Percentiles rank a stretch among this genome's conserved stretches.
Evolutionary conservation across 176 grass and related monocot species (phyloP).

Genomic region (Bolboschoenus planiculmis): DNA sequence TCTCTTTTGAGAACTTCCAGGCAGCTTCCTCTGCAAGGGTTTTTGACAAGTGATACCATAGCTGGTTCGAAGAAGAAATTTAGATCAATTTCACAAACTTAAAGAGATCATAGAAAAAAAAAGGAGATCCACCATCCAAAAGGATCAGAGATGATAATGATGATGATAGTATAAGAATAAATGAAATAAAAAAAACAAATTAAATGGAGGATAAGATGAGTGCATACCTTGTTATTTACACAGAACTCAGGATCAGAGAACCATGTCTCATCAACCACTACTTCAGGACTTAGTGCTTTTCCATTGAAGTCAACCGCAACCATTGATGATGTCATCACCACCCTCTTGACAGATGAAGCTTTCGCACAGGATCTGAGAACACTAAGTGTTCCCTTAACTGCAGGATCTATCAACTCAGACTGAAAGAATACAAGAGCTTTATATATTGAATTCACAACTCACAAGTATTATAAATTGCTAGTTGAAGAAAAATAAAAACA

Average conservation of each 20-base stretch:
- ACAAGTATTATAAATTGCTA: not conserved
- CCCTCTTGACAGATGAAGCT: constrained; percentile 26
- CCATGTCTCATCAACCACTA: constrained; percentile 35
- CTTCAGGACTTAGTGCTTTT: constrained; percentile 19
- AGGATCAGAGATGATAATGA: not conserved
- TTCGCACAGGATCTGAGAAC: constrained; percentile 29
- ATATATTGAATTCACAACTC: not conserved
- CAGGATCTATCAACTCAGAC: constrained; percentile 25
- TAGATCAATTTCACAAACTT: not conserved
- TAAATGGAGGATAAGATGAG: not conserved
- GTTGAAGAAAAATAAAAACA: not conserved
- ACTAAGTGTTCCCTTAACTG: constrained; percentile 33
- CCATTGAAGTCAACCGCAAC: constrained; percentile 13
- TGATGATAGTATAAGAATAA: not conserved
- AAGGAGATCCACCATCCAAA: not conserved
- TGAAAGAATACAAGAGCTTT: not conserved
- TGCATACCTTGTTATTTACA: constrained; percentile 8
- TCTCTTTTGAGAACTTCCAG: constrained; percentile 33
- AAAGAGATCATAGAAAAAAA: not conserved
- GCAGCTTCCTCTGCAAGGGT: constrained; percentile 29
- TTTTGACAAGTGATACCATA: constrained; percentile 29
- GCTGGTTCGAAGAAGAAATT: constrained; percentile 9
- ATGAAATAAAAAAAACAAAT: not conserved
- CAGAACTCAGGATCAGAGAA: constrained; percentile 26
- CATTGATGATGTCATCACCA: constrained; percentile 34